Evolutionary conservation across 2,329 filamentous ascomycete species (phyloP).

Genomic region (Alternaria postmessia): DNA sequence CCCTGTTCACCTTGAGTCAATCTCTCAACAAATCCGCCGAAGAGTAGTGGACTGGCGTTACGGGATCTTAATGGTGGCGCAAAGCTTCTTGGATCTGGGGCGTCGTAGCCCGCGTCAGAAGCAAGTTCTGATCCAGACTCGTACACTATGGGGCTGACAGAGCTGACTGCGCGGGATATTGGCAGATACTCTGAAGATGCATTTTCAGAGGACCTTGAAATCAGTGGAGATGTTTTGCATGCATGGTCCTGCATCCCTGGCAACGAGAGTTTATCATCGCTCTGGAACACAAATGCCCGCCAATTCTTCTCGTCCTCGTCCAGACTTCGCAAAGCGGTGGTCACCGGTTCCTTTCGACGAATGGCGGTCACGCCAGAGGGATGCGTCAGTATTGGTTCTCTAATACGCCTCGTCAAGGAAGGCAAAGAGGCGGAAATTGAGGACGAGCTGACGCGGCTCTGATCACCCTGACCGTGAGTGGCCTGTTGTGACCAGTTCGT

Average conservation of each 20-base stretch:
- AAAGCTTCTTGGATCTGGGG: constrained; percentile 28
- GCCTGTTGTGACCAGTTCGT: constrained; percentile 38
- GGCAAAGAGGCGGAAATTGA: constrained; percentile 38
- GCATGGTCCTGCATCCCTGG: constrained; percentile 9
- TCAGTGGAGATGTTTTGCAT: constrained; percentile 1
- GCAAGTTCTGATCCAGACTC: constrained; percentile 20
- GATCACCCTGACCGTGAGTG: constrained; percentile 31
- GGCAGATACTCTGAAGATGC: constrained; percentile 24
- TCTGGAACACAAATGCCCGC: constrained; percentile 45
- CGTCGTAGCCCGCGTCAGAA: constrained; percentile 33
- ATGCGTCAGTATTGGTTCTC: constrained; percentile 1
- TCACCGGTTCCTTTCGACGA: not conserved
- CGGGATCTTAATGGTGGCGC: constrained; percentile 26
- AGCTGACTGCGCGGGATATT: constrained; percentile 29
- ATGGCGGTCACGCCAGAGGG: not conserved
- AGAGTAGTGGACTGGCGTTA: constrained; percentile 28
- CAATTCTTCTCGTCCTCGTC: constrained; percentile 41
- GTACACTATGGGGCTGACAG: constrained; percentile 32
- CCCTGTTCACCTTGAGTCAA: constrained; percentile 14
- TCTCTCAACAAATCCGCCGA: constrained; percentile 17
- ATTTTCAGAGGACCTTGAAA: constrained; percentile 13
- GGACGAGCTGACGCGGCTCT: constrained; percentile 25
- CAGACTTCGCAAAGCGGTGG: constrained; percentile 3
- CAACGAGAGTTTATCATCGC: constrained; percentile 18
- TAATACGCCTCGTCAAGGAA: constrained; percentile 23